Evolutionary conservation across 768 basidiomycete species (phyloP).

Genomic region (Tulasnella sp.): DNA sequence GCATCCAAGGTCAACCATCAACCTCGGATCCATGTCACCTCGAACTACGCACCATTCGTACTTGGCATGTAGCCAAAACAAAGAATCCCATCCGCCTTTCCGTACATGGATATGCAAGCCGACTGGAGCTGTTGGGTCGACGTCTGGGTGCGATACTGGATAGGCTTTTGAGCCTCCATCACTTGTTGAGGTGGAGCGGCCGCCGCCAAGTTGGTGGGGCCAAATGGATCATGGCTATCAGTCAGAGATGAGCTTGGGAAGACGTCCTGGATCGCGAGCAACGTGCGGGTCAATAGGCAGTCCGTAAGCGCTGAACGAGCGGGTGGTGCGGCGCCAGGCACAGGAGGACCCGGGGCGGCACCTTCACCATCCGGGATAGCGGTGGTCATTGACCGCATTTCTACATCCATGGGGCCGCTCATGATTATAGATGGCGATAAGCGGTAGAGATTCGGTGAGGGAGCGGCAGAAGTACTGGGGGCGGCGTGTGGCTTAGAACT

Average conservation of each 20-base stretch:
- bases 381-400: background rate
- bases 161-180: too few relatives aligned
- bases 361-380: background rate
- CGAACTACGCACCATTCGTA: background rate
- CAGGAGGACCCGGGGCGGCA: background rate
- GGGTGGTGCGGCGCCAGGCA: background rate
- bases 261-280: background rate
- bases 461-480: background rate
- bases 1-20: background rate
- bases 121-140: too few relatives aligned
- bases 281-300: background rate
- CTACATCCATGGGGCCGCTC: background rate
- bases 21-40: background rate
- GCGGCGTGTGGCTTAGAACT: background rate
- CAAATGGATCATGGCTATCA: conserved; percentile 43
- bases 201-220: conserved; percentile 40
- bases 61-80: background rate
- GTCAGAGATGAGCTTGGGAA: conserved; percentile 31
- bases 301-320: background rate
- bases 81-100: too few relatives aligned
- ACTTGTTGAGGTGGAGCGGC: conserved; percentile 48
- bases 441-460: background rate
- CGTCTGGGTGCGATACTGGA: too few relatives aligned
- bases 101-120: too few relatives aligned
- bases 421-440: background rate